Conservation (phyloP, 768 basidiomycete genomes). For the Hemileccinum impolitum region DNA sequence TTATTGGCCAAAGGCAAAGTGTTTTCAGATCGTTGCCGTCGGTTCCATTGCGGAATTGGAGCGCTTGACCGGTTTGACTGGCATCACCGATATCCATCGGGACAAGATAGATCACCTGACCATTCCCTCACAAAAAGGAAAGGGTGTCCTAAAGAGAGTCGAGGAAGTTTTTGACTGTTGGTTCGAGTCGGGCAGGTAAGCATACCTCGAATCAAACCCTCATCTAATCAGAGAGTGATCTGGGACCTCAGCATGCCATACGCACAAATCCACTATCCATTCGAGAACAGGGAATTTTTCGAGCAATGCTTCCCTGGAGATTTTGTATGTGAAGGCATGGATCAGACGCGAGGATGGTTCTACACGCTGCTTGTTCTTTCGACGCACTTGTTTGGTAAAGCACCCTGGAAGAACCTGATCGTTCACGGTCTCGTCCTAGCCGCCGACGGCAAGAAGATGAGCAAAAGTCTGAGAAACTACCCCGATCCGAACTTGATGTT, state of each 20-base stretch:
- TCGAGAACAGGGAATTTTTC: conserved; percentile 91
- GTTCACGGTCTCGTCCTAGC: conserved; percentile 95
- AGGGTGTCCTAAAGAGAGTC: conserved; percentile 81
- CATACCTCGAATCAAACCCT: neutral
- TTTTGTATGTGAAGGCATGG: conserved; percentile 97
- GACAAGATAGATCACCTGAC: conserved; percentile 96
- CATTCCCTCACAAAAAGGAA: conserved; percentile 88
- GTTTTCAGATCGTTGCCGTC: conserved; percentile 69
- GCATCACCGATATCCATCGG: conserved; percentile 87
- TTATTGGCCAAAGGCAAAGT: neutral
- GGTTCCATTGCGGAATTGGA: conserved; percentile 89
- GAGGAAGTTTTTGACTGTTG: conserved; percentile 99
- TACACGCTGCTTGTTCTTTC: conserved; percentile 95
- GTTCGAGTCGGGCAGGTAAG: conserved; percentile 98
- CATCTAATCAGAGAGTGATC: neutral
- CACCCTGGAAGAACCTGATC: conserved; percentile 98
- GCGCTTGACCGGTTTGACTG: conserved; percentile 74
- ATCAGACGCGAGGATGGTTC: conserved; percentile 99
- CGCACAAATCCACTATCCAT: conserved; percentile 95
- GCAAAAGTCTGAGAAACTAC: conserved; percentile 94
- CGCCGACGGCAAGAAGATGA: conserved; percentile 99
- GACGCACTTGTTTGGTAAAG: conserved; percentile 90
- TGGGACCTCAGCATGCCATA: conserved; percentile 83
- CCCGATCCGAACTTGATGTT: conserved; percentile 93
- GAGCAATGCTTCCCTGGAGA: conserved; percentile 88